A percentile compares a stretch with the other conserved stretches of the same genome.
These are phyloP conservation scores for Porphyrellus sp. DNA, from an alignment of 1,284 basidiomycete genomes.

Conservation along the genomic window DNA sequence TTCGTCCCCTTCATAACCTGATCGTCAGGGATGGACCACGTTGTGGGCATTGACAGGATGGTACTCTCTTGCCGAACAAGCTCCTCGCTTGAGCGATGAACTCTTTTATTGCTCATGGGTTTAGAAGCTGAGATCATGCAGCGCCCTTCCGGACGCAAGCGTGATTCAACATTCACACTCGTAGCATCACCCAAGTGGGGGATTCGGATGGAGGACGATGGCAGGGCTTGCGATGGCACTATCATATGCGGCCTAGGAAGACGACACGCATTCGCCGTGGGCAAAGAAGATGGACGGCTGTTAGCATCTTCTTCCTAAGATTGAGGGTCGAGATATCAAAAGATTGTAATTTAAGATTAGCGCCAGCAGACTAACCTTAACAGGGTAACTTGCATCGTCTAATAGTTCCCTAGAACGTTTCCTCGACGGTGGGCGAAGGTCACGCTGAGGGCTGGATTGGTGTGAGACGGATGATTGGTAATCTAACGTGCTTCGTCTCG, in stretches of 20 bases:
- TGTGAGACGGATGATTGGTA: conserved; percentile 16
- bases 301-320: conserved; percentile 30
- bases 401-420: conserved; percentile 36
- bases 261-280: conserved; percentile 18
- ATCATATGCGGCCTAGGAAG: conserved; percentile 26
- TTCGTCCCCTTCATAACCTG: conserved; percentile 33
- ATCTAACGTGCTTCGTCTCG: conserved; percentile 22
- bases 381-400: conserved; percentile 30
- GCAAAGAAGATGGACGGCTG: conserved; percentile 21
- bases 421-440: conserved; percentile 30
- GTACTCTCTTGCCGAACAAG: conserved; percentile 32
- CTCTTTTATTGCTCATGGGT: conserved; percentile 29
- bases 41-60: conserved; percentile 27
- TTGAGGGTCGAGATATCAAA: conserved; percentile 27
- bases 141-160: conserved; percentile 28
- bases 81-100: conserved; percentile 32
- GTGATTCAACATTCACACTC: conserved; percentile 9
- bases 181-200: conserved; percentile 15
- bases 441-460: conserved; percentile 18
- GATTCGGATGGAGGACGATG: conserved; percentile 17
- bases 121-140: conserved; percentile 23
- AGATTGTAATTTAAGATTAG: conserved; percentile 31
- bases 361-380: conserved; percentile 35
- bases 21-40: conserved; percentile 38
- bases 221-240: conserved; percentile 24